phyloP scores from a whole-genome alignment of 1,284 basidiomycete species.

The Ustilago bromivora region DNA sequence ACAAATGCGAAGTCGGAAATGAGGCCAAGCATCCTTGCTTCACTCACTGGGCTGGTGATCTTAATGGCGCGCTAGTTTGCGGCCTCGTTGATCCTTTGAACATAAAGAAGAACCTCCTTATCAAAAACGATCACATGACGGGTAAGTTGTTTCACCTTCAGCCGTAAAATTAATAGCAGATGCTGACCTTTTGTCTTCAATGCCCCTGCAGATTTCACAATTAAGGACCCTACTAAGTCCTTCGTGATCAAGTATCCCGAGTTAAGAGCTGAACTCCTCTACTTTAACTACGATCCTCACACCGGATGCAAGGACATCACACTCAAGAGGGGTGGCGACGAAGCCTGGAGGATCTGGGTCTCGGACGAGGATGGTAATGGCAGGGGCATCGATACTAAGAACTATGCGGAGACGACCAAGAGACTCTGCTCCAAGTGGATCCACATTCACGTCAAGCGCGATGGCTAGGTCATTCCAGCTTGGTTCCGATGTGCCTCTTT shows the following conservation, averaged over 20 bases:
- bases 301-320: slow-evolving; percentile 8
- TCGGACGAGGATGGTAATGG: not conserved
- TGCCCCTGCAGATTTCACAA: slow-evolving; percentile 1
- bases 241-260: not conserved
- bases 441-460: slow-evolving; percentile 6
- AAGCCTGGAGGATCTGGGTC: not conserved
- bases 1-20: not conserved
- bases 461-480: too few relatives aligned
- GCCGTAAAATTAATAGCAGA: not conserved
- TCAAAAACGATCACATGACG: not conserved
- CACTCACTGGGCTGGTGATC: slow-evolving; percentile 8
- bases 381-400: not conserved
- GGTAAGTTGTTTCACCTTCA: not conserved
- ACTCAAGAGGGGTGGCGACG: not conserved
- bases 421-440: slow-evolving; percentile 20
- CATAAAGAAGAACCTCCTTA: not conserved
- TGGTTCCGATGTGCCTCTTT: too few relatives aligned
- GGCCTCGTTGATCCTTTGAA: not conserved
- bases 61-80: not conserved
- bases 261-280: not conserved
- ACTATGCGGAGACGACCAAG: not conserved
- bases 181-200: not conserved
- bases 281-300: not conserved
- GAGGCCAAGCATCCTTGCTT: slow-evolving; percentile 5
- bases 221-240: not conserved